Conservation (phyloP, 2,329 filamentous ascomycete genomes). For the Epichloe gansuensis region DNA sequence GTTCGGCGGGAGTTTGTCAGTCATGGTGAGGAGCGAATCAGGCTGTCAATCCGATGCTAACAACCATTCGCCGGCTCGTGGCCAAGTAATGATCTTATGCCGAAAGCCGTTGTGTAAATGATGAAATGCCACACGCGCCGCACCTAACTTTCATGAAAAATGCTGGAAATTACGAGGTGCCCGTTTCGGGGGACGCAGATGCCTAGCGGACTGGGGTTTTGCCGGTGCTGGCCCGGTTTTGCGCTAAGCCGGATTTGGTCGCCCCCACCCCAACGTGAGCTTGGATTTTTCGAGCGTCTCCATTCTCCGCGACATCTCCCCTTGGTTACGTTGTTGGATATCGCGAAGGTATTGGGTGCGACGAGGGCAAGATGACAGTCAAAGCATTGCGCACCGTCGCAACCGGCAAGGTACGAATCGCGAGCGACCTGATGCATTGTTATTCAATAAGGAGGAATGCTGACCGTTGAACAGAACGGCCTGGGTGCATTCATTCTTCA, state of each 20-base stretch:
- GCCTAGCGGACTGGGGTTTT: slow-evolving; percentile 6
- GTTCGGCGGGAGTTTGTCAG: slow-evolving; percentile 88
- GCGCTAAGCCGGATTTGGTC: slow-evolving; percentile 16
- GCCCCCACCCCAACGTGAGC: neutral
- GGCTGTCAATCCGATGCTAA: slow-evolving; percentile 1
- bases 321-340: slow-evolving; percentile 10
- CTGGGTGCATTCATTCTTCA: slow-evolving; percentile 93
- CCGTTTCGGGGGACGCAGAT: slow-evolving; percentile 2
- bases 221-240: slow-evolving; percentile 9
- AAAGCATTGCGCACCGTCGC: slow-evolving; percentile 40
- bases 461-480: slow-evolving; percentile 57
- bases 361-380: slow-evolving; percentile 39
- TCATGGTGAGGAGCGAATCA: slow-evolving; percentile 45
- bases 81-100: neutral
- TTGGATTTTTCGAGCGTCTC: slow-evolving; percentile 5
- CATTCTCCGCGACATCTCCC: slow-evolving; percentile 9
- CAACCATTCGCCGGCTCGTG: neutral
- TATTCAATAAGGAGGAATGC: slow-evolving; percentile 1
- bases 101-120: neutral
- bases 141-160: slow-evolving; percentile 2
- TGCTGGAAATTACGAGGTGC: slow-evolving; percentile 11
- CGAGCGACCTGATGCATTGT: neutral
- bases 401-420: slow-evolving; percentile 33
- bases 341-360: slow-evolving; percentile 16
- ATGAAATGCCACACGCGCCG: slow-evolving; percentile 7